Base-by-base conservation (phyloP, 108 stramenopile species). In the Aurantiochytrium sp. region DNA sequence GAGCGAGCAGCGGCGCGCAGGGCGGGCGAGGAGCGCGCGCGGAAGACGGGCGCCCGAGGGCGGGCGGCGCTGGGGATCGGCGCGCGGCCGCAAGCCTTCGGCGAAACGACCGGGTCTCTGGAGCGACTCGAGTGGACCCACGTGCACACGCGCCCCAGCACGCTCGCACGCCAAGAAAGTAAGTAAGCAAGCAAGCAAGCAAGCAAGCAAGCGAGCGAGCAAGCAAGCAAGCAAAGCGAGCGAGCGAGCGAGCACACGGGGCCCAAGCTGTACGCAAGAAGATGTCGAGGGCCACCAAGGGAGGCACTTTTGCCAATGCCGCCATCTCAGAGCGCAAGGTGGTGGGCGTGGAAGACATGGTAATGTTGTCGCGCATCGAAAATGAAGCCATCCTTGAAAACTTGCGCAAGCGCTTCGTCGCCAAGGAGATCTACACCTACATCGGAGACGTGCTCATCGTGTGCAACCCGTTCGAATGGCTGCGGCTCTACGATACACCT, bases 331-430 rank as follows among this genome's bases (percentile, higher is more conserved):
- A 83, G 76, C 76, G 76, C 76, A 47, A 53, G 49, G 51, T 53
- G 18, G 76, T 83, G 6, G 76, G 76, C 51, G 76, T 94, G 42
- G 93, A 94, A 49, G 93, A 94, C 90, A 91, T 94, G 53, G 91
- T 93, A 2, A 91, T 49, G 51, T 42, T 90, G 73, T 18, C 89
- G 88, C 28, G 93, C 69, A 89, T 95, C 19, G 93, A 95, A 64
- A 93, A 94, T 58, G 93, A 92, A 88, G 57, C 90, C 51, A 93
- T 93, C 64, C 59, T 92, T 60, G 58, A 69, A 45, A 92, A 90
- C 60, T 18, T 93, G 16, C 21, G 47, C 28, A 49, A 45, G 55
- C 69, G 92, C 44, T 93, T 91, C 92, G 25, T 21, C 23, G 87
- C 29, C 57, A 91, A 93, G 72, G 45, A 87, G 58, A 93, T 93